Evolutionary conservation across 805 yeast species (phyloP).

Genomic region (Crinitomyces ghanaensis): DNA sequence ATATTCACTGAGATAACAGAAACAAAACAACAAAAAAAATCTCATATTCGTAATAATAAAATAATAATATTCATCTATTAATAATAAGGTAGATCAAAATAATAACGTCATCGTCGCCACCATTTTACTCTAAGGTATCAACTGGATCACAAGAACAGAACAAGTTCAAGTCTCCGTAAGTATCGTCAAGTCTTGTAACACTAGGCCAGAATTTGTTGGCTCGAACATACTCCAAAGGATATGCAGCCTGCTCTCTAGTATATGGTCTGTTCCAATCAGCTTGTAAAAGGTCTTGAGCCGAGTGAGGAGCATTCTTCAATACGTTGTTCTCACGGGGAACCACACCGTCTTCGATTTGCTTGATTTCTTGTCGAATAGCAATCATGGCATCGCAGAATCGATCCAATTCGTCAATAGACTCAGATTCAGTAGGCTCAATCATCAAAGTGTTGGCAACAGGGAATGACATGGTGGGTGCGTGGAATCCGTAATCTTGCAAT

Average conservation of each 20-base stretch:
- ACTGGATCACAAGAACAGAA: constrained; percentile 66
- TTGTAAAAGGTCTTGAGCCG: constrained; percentile 62
- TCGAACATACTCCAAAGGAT: constrained; percentile 68
- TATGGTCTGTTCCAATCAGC: constrained; percentile 84
- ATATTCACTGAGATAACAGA: no score
- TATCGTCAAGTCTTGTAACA: constrained; percentile 86
- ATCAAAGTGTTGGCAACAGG: constrained; percentile 95
- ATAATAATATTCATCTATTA: no score
- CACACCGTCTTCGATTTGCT: constrained; percentile 53
- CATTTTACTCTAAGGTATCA: constrained; percentile 5
- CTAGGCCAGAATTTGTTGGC: constrained; percentile 88
- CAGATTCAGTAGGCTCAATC: constrained; percentile 98
- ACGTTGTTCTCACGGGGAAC: constrained; percentile 39
- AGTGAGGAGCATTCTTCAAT: constrained; percentile 86
- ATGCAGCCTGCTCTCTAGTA: constrained; percentile 87
- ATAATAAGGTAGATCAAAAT: no score
- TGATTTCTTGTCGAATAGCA: constrained; percentile 72
- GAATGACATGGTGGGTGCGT: constrained; percentile 98
- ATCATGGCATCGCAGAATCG: constrained; percentile 83
- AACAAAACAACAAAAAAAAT: no score
- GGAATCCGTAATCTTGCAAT: constrained; percentile 96
- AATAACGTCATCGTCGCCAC: constrained; percentile 1
- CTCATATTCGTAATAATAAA: no score
- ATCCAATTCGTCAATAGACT: constrained; percentile 76
- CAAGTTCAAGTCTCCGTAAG: constrained; percentile 86